A percentile compares a stretch with the other conserved stretches of the same genome.
These are phyloP conservation scores for Ascoidea rubescens DNA, from an alignment of 805 yeast genomes.

Conservation along the genomic window DNA sequence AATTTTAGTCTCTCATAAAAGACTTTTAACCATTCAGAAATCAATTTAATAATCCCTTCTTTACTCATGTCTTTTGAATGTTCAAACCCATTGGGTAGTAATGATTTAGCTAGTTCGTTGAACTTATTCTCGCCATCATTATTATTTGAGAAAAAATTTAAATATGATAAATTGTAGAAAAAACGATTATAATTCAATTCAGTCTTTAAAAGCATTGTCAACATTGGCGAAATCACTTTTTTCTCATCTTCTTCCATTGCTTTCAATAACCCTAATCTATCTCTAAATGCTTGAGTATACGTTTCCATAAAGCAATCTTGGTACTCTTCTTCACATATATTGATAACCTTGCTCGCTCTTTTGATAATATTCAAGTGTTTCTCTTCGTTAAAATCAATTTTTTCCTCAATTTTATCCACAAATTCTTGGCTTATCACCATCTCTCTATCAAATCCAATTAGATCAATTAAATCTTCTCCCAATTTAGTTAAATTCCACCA, in stretches of 20 bases:
- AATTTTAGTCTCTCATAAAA: conserved; percentile 26
- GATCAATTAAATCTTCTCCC: conserved; percentile 73
- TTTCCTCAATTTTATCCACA: conserved; percentile 23
- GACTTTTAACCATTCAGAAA: conserved; percentile 31
- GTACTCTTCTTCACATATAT: conserved; percentile 49
- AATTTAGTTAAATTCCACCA: conserved; percentile 89
- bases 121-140: conserved; percentile 13
- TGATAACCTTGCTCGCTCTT: conserved; percentile 55
- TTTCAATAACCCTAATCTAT: conserved; percentile 52
- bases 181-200: conserved; percentile 72
- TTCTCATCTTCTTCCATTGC: conserved; percentile 26
- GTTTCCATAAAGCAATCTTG: conserved; percentile 44
- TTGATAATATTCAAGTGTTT: conserved; percentile 30
- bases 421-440: conserved; percentile 18
- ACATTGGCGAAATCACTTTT: conserved; percentile 38
- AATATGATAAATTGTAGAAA: conserved; percentile 47
- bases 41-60: conserved; percentile 25
- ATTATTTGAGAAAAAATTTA: conserved; percentile 24
- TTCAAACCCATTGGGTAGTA: conserved; percentile 18
- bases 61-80: conserved; percentile 18
- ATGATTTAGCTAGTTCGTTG: conserved; percentile 9
- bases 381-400: conserved; percentile 14
- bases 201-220: conserved; percentile 44
- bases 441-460: conserved; percentile 52
- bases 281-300: conserved; percentile 42